phyloP scores from a whole-genome alignment of 2,329 filamentous ascomycete species.

The Passalora sequoiae region DNA sequence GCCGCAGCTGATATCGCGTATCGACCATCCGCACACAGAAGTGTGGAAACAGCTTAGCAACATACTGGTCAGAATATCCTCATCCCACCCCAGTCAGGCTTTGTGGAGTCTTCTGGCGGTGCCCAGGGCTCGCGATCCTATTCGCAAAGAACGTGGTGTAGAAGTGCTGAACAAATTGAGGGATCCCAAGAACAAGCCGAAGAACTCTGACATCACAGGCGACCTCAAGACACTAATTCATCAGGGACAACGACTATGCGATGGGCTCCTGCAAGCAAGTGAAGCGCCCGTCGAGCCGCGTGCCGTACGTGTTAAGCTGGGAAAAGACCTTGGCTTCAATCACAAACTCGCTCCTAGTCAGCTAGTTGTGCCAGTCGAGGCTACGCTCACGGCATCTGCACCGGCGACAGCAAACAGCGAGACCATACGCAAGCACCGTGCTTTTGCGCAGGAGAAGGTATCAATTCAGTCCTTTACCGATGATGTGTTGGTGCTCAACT shows the following conservation, averaged over 20 bases:
- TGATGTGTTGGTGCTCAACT: constrained; percentile 83
- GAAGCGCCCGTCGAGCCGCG: constrained; percentile 71
- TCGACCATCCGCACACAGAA: constrained; percentile 73
- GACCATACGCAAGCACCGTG: constrained; percentile 66
- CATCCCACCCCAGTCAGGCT: constrained; percentile 81
- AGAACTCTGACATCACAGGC: constrained; percentile 46
- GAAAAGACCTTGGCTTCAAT: constrained; percentile 74
- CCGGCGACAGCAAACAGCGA: constrained; percentile 66
- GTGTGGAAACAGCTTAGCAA: constrained; percentile 72
- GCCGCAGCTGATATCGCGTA: constrained; percentile 91
- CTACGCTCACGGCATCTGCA: constrained; percentile 74
- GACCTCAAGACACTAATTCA: constrained; percentile 69
- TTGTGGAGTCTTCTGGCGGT: constrained; percentile 88
- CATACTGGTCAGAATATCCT: constrained; percentile 82
- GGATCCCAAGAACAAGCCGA: constrained; percentile 53
- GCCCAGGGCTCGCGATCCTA: constrained; percentile 70
- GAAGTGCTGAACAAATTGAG: constrained; percentile 35
- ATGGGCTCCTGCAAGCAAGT: constrained; percentile 75
- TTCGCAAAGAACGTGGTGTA: constrained; percentile 55
- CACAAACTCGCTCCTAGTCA: constrained; percentile 75
- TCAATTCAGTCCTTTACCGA: constrained; percentile 78
- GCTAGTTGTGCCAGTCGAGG: constrained; percentile 84
- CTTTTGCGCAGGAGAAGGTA: constrained; percentile 80
- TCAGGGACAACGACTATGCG: constrained; percentile 75
- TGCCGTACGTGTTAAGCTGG: constrained; percentile 67